Base-by-base conservation (phyloP, 2,329 filamentous ascomycete genomes). In the Chaetomium sp. region DNA sequence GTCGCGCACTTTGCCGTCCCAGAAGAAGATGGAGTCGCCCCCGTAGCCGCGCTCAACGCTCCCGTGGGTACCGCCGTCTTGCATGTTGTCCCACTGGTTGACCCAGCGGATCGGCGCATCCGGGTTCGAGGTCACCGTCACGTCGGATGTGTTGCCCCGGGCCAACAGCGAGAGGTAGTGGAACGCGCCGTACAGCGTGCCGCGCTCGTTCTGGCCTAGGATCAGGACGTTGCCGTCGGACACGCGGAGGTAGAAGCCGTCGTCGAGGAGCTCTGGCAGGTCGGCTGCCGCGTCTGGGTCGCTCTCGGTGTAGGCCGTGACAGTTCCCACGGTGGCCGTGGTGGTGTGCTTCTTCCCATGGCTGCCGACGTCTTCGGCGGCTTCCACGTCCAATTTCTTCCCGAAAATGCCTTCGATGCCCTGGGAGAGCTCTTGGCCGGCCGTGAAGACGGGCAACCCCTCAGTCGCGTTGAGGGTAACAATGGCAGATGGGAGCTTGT, bases 51-150 rank as follows among this genome's bases (percentile, higher is more conserved):
- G 74, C 66, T 88, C 86, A 45, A 89, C 82, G 42, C 76, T 82
- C 10, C 85, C 79, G 56, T 85, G 79, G 27, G 58, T 60, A 45
- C 58, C 58, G 10, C 58, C 58, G 12, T 60, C 56, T 41, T 59
- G 55, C 66, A 88, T 72, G 61, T 89, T 88, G 65, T 89, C 84
- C 86, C 86, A 89, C 61, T 89, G 79, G 64, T 89, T 88, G 0
- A 82, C 78, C 86, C 85, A 88, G 60, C 86, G 77, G 43, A 89
- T 79, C 0, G 79, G 79, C 0, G 79, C 81, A 55, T 77, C 74
- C 0, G 84, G 84, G 59, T 79, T 86, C 7, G 76, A 77, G 2
- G 75, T 69, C 47, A 76, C 75, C 4, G 75, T 66, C 0, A 76
- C 72, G 1, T 72, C 61, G 0, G 74, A 74, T 56, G 81, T 72